A percentile compares a stretch with the other conserved stretches of the same genome.
Conservation (phyloP, 2,329 filamentous ascomycete species). For the Gliomastix tumulicola region DNA sequence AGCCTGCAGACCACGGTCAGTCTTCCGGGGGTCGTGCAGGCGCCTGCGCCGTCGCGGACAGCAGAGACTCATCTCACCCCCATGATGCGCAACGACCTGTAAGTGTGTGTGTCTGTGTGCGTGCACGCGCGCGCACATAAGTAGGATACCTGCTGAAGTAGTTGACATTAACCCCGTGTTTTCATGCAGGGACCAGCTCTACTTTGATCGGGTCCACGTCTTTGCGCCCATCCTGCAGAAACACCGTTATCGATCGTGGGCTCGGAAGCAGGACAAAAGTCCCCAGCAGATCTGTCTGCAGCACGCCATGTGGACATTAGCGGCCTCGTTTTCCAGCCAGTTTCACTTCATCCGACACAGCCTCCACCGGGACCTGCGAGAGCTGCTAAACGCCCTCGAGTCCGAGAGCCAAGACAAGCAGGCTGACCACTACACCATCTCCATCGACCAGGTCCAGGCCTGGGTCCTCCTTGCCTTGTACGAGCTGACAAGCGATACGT, state of each 20-base stretch:
- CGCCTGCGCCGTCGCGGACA: no score
- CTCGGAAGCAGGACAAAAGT: neutral
- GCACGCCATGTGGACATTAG: neutral
- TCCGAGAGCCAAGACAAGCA: neutral
- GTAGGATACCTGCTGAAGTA: no score
- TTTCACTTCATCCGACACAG: neutral
- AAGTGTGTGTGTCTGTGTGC: no score
- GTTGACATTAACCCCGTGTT: no score
- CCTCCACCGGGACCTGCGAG: no score
- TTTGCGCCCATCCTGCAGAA: neutral
- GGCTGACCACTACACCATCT: neutral
- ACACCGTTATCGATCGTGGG: neutral
- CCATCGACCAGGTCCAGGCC: neutral
- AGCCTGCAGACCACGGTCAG: no score
- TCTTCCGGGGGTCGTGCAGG: no score
- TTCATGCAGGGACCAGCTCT: neutral
- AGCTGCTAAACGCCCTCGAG: no score
- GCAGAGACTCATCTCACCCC: no score
- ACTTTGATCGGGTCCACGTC: neutral
- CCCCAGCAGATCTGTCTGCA: neutral
- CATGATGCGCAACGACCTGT: no score
- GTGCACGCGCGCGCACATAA: no score
- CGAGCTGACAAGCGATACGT: neutral
- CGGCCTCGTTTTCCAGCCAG: neutral
- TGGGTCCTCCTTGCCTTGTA: neutral